A percentile compares a stretch with the other conserved stretches of the same genome.
Evolutionary conservation across 2,329 filamentous ascomycete genomes (phyloP).

Genomic region (Aureobasidium sp.): DNA sequence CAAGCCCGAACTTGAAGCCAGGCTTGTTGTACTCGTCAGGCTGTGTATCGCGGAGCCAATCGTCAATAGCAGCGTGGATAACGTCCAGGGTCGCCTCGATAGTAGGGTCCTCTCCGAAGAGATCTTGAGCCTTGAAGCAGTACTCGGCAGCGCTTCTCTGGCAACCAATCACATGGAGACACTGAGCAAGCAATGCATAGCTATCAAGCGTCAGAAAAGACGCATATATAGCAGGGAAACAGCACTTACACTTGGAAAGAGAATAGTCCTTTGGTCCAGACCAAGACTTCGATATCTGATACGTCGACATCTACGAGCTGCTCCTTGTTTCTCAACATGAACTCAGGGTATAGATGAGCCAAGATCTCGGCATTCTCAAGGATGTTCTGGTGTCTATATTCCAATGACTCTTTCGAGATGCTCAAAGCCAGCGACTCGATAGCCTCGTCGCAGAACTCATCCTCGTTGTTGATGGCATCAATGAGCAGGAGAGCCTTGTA

Average conservation of each 20-base stretch:
- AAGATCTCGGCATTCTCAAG: constrained; percentile 18
- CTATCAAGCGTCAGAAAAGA: neutral
- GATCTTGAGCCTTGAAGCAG: constrained; percentile 65
- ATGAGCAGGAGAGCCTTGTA: constrained; percentile 90
- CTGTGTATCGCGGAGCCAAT: constrained; percentile 30
- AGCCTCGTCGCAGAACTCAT: constrained; percentile 81
- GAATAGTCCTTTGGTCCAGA: constrained; percentile 19
- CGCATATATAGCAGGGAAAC: too few relatives aligned
- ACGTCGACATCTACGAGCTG: constrained; percentile 20
- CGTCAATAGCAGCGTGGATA: constrained; percentile 42
- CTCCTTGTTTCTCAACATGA: constrained; percentile 20
- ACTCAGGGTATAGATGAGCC: constrained; percentile 19
- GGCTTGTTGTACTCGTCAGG: constrained; percentile 22
- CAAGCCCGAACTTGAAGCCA: constrained; percentile 21
- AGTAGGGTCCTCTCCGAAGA: constrained; percentile 61
- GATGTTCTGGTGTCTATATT: constrained; percentile 21
- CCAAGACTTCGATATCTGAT: constrained; percentile 16
- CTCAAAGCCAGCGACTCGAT: constrained; percentile 45
- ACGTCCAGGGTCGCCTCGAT: constrained; percentile 61
- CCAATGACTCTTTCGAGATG: constrained; percentile 21
- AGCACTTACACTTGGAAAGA: constrained; percentile 20
- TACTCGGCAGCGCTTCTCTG: constrained; percentile 69
- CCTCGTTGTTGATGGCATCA: constrained; percentile 82
- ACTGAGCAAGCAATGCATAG: constrained; percentile 20
- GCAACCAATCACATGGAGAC: constrained; percentile 20